Evolutionary conservation across 805 yeast species (phyloP), one percentile per base, ranked within the genome.

Genomic region (Cyberlindnera maritima): DNA sequence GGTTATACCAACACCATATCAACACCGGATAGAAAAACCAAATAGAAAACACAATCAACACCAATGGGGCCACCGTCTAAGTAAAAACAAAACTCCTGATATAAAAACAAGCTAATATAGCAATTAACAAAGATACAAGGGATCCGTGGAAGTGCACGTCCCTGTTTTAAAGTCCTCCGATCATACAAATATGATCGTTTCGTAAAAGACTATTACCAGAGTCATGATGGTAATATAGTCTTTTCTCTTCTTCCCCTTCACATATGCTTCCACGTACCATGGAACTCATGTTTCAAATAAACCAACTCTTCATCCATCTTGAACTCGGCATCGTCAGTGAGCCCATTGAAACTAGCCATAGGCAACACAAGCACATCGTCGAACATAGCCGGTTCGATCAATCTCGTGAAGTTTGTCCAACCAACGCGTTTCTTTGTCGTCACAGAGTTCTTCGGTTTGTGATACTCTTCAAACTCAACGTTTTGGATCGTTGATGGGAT

Each of bases 401-500:
- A 39, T 28, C 40, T 44, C 3, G 62, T 55, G 39, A 58, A 58
- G 25, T 49, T 50, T 3, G 33, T 29, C 62, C 62, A 58, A 1
- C 60, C 60, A 3, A 58, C 21, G 2, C 7, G 36, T 19, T 43
- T 50, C 9, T 43, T 43, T 2, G 42, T 21, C 11, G 50, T 47
- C 11, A 43, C 36, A 2, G 28, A 18, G 32, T 57, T 53, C 42
- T 41, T 50, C 17, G 52, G 57, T 39, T 43, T 41, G 14, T 53
- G 47, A n/a, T 41, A 38, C 3, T 35, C 28, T 10, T 50, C 53
- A 45, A 54, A 54, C 11, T 42, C 34, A 2, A 32, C 18, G 21
- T 43, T 25, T 26, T 50, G 38, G 5, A 53, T 28, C 7, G 20
- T 19, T 64, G 41, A 76, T 62, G 36, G 77, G 69, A 21, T 68